Conservation (phyloP, 306 rosid genomes). For the Sechiopsis laciniata region DNA sequence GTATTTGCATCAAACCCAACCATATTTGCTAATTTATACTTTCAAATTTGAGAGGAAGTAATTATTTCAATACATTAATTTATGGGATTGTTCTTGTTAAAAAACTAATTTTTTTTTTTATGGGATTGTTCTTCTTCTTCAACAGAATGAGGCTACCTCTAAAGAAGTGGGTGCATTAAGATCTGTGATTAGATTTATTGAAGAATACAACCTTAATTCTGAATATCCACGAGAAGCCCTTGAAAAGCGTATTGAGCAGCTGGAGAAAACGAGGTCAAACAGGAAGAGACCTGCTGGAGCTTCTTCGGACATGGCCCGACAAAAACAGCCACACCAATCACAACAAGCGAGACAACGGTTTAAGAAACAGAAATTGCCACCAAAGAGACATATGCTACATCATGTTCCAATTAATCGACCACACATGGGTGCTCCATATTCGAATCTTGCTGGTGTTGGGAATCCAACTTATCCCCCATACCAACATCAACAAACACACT, state of each 20-base stretch:
- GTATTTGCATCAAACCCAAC: conserved; percentile 36
- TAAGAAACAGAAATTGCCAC: conserved; percentile 22
- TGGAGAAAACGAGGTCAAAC: conserved; percentile 43
- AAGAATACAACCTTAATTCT: conserved; percentile 53
- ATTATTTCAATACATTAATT: conserved; percentile 20
- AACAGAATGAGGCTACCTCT: conserved; percentile 54
- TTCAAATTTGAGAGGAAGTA: neutral
- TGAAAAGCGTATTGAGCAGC: conserved; percentile 48
- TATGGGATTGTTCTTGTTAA: conserved; percentile 25
- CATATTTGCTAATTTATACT: conserved; percentile 19
- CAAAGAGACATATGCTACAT: conserved; percentile 26
- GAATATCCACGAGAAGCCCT: conserved; percentile 51
- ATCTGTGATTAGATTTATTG: conserved; percentile 51
- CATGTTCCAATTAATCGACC: conserved; percentile 49
- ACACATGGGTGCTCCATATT: conserved; percentile 30
- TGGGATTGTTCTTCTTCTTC: conserved; percentile 22
- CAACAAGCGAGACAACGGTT: conserved; percentile 14
- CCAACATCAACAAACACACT: conserved; percentile 28
- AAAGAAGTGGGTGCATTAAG: conserved; percentile 58
- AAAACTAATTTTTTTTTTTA: too few species aligned
- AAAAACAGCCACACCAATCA: conserved; percentile 21
- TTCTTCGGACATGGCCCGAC: conserved; percentile 38
- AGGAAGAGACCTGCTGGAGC: conserved; percentile 36
- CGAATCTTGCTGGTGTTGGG: conserved; percentile 24
- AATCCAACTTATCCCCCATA: conserved; percentile 32